Conservation (phyloP, 805 yeast species). For the Teunomyces panamensis region DNA sequence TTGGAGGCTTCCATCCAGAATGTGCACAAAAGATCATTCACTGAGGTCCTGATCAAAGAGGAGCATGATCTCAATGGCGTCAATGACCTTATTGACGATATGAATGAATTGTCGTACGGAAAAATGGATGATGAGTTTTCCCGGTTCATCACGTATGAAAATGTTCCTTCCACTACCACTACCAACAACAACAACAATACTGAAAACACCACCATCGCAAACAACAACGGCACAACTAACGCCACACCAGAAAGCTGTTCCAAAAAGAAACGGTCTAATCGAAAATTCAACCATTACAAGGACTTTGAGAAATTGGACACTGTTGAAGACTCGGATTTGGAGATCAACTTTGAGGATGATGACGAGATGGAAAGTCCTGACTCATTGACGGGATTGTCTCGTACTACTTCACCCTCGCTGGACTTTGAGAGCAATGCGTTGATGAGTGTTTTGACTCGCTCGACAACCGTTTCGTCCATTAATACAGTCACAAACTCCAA, state of each 20-base stretch:
- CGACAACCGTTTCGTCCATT: conserved; percentile 35
- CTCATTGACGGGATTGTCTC: conserved; percentile 27
- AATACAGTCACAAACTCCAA: conserved; percentile 8
- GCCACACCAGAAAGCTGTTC: background rate
- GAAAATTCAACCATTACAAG: conserved; percentile 11
- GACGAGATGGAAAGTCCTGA: conserved; percentile 15
- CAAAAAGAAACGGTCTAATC: conserved; percentile 8
- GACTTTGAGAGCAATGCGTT: conserved; percentile 31
- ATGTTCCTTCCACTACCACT: conserved; percentile 1
- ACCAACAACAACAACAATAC: background rate
- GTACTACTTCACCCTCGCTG: conserved; percentile 38
- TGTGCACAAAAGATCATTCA: conserved; percentile 17
- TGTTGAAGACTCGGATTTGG: conserved; percentile 14
- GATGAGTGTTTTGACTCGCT: conserved; percentile 39
- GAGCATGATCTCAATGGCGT: conserved; percentile 18
- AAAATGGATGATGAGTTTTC: conserved; percentile 2
- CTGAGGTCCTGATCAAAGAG: conserved; percentile 17
- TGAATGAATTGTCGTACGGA: conserved; percentile 25
- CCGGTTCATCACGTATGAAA: conserved; percentile 7
- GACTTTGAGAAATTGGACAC: conserved; percentile 15
- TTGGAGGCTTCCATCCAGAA: conserved; percentile 3
- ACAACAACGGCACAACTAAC: no score
- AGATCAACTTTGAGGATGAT: conserved; percentile 27
- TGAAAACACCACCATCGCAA: no score
- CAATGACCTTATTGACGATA: conserved; percentile 25